These are phyloP conservation scores for Talaromyces funiculosus DNA, from an alignment of 2,329 filamentous ascomycete species.

Conservation along the genomic window DNA sequence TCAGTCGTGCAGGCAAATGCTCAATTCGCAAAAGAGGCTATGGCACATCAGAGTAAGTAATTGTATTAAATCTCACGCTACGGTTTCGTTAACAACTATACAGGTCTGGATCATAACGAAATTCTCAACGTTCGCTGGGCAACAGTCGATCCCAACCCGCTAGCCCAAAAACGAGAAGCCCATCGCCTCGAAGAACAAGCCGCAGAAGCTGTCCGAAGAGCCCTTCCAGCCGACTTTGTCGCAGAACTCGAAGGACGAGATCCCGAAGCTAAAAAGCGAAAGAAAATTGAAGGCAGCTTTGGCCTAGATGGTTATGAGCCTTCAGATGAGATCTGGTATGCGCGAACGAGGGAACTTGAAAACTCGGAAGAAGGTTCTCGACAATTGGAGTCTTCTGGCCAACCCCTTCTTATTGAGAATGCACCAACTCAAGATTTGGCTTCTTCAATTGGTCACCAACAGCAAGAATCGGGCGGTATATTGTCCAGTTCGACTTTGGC, in stretches of 20 bases:
- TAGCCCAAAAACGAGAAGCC: conserved; percentile 88
- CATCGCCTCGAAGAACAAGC: conserved; percentile 89
- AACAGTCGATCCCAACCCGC: conserved; percentile 90
- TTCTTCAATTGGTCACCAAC: conserved; percentile 23
- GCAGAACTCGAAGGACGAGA: conserved; percentile 91
- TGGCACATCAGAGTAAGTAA: conserved; percentile 72
- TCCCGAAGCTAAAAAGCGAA: conserved; percentile 76
- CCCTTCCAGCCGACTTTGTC: conserved; percentile 82
- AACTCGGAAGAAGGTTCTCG: conserved; percentile 51
- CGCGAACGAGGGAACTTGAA: conserved; percentile 66
- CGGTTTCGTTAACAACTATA: not conserved
- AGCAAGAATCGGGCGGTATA: conserved; percentile 60
- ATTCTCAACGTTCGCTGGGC: conserved; percentile 96
- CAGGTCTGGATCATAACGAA: conserved; percentile 75
- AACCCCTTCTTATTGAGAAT: conserved; percentile 44
- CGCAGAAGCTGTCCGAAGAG: conserved; percentile 82
- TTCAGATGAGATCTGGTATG: conserved; percentile 89
- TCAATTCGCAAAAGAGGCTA: conserved; percentile 88
- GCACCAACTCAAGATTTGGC: conserved; percentile 30
- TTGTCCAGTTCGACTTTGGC: conserved; percentile 77
- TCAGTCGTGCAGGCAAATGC: conserved; percentile 55
- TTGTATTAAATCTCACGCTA: not conserved
- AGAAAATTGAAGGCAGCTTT: conserved; percentile 84
- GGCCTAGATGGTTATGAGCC: conserved; percentile 88
- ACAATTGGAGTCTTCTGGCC: conserved; percentile 42